Conservation (phyloP, 2,329 filamentous ascomycete species). For the Fusarium buharicum region DNA sequence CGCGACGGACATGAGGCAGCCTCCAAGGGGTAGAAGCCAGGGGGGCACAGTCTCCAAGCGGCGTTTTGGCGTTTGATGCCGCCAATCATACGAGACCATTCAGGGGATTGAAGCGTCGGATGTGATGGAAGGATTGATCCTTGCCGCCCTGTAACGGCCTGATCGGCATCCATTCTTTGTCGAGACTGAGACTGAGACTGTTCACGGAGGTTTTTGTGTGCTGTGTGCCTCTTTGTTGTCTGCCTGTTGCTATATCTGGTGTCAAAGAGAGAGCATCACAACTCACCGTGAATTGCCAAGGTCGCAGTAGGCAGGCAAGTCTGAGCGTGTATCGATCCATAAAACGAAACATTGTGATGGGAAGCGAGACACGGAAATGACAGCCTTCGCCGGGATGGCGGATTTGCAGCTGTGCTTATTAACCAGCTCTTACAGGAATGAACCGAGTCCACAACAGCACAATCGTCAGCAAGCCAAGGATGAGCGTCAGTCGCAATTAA, state of each 20-base stretch:
- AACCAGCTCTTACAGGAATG: conserved; percentile 19
- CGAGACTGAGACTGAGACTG: background rate
- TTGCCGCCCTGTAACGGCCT: conserved; percentile 41
- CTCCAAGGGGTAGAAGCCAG: conserved; percentile 32
- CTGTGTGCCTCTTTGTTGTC: conserved; percentile 25
- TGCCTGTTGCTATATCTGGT: conserved; percentile 26
- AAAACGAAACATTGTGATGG: conserved; percentile 31
- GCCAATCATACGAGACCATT: conserved; percentile 39
- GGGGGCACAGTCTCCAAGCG: conserved; percentile 27
- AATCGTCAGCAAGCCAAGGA: conserved; percentile 29
- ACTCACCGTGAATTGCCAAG: conserved; percentile 18
- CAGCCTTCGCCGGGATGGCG: conserved; percentile 9
- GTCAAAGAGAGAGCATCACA: conserved; percentile 26
- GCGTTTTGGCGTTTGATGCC: conserved; percentile 39
- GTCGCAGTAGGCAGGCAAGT: conserved; percentile 1
- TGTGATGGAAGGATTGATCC: conserved; percentile 36
- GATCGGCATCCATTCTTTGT: conserved; percentile 33
- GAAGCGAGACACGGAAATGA: conserved; percentile 36
- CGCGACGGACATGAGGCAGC: conserved; percentile 38
- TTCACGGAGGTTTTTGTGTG: conserved; percentile 21
- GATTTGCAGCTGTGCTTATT: background rate
- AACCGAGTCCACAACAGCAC: background rate
- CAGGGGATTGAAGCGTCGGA: conserved; percentile 39
- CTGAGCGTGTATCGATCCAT: conserved; percentile 16
- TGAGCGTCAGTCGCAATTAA: conserved; percentile 30